These are phyloP conservation scores for Neurospora cerealis DNA, from an alignment of 495 filamentous ascomycete genomes.

Conservation along the genomic window DNA sequence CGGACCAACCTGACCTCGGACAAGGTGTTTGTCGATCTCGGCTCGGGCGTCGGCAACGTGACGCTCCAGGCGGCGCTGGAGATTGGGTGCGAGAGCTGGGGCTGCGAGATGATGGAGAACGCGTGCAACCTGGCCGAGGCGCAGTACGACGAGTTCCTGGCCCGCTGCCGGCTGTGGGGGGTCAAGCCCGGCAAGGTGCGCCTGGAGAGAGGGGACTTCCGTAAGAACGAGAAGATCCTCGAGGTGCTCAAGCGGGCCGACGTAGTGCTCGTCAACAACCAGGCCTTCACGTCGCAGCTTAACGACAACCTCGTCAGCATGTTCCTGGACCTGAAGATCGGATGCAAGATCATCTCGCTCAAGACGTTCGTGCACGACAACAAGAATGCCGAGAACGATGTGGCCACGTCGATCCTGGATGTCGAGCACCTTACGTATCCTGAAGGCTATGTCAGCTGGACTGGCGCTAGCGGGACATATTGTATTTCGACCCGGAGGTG, in stretches of 20 bases:
- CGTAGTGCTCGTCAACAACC: conserved; percentile 93
- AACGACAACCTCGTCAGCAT: conserved; percentile 81
- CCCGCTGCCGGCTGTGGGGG: conserved; percentile 84
- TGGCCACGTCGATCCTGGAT: conserved; percentile 63
- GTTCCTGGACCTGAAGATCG: conserved; percentile 90
- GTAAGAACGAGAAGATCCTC: conserved; percentile 59
- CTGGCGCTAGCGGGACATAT: conserved; percentile 68
- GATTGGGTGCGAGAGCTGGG: conserved; percentile 89
- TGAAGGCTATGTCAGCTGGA: conserved; percentile 85
- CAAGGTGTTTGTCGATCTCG: conserved; percentile 86
- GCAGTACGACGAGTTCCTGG: conserved; percentile 76
- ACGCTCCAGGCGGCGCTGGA: conserved; percentile 90
- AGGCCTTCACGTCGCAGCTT: conserved; percentile 78
- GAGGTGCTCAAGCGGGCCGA: conserved; percentile 72
- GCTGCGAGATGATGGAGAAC: conserved; percentile 90
- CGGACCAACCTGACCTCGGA: conserved; percentile 66
- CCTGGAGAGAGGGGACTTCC: conserved; percentile 77
- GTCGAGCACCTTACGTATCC: conserved; percentile 71
- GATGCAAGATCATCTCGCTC: conserved; percentile 65
- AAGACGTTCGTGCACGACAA: conserved; percentile 38
- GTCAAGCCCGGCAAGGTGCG: conserved; percentile 66
- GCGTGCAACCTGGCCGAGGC: conserved; percentile 74
- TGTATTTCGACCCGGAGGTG: conserved; percentile 79
- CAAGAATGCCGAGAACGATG: conserved; percentile 42
- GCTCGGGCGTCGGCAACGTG: conserved; percentile 92